phyloP scores from a whole-genome alignment of 768 basidiomycete genomes.

The Kwoniella bestiolae region DNA sequence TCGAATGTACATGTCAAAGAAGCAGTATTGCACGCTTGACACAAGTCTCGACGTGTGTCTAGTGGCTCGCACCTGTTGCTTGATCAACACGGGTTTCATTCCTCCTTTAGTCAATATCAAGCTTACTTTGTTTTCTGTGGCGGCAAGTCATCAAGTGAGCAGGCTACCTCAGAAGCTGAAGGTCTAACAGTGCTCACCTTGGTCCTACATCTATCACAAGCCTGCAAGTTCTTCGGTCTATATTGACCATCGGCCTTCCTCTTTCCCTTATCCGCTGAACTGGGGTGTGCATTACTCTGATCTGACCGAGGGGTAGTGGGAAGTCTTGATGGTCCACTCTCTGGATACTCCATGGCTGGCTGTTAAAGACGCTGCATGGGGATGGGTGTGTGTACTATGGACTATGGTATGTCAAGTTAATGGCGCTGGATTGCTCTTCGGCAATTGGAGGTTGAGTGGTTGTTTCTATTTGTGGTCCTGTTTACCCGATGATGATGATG shows the following conservation, averaged over 20 bases:
- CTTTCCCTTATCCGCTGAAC: constrained; percentile 14
- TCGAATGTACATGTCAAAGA: constrained; percentile 26
- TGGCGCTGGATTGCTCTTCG: background rate
- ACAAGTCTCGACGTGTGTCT: constrained; percentile 3
- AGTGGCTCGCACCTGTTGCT: constrained; percentile 18
- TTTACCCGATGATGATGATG: background rate
- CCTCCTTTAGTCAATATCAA: background rate
- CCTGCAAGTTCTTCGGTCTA: constrained; percentile 22
- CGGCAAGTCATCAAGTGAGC: background rate
- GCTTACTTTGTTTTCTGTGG: constrained; percentile 26
- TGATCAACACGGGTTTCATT: background rate
- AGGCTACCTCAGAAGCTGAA: background rate
- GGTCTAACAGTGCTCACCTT: constrained; percentile 10
- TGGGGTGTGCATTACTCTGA: constrained; percentile 1
- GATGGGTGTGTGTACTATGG: no score
- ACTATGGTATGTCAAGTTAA: no score
- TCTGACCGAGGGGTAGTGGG: background rate
- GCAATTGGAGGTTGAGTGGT: background rate
- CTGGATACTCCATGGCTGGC: background rate
- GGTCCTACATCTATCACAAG: constrained; percentile 28
- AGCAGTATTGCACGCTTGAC: constrained; percentile 19
- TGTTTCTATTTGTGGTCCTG: background rate
- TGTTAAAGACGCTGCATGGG: background rate
- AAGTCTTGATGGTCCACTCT: constrained; percentile 17
- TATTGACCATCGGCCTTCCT: constrained; percentile 10